These are phyloP conservation scores for Populus hybrid DNA, from an alignment of 441 rosid genomes.

Conservation along the genomic window DNA sequence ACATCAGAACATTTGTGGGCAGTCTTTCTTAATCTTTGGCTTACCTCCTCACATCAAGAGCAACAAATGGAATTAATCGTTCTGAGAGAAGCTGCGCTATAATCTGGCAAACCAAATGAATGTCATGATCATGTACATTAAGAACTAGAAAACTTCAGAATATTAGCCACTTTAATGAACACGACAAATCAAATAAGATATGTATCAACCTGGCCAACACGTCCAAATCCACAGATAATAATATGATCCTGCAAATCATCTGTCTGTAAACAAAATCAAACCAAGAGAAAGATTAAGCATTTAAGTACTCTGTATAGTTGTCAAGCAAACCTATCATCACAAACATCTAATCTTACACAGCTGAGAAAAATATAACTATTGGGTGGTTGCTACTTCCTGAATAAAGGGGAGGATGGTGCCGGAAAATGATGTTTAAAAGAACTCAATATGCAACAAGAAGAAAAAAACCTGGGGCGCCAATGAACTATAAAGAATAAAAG, in stretches of 20 bases:
- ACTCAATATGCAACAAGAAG: not conserved
- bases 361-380: not conserved
- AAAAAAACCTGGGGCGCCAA: not conserved
- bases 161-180: not conserved
- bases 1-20: not conserved
- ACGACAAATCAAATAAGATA: slow-evolving; percentile 10
- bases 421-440: not conserved
- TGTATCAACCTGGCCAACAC: slow-evolving; percentile 87
- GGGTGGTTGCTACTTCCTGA: slow-evolving; percentile 2
- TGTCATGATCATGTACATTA: slow-evolving; percentile 10
- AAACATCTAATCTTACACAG: not conserved
- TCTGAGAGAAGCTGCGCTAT: slow-evolving; percentile 99
- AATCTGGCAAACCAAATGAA: slow-evolving; percentile 50
- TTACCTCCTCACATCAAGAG: slow-evolving; percentile 96
- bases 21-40: not conserved
- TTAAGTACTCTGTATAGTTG: not conserved
- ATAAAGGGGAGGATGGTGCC: not conserved
- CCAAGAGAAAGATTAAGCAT: slow-evolving; percentile 19
- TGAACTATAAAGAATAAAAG: not conserved
- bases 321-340: not conserved
- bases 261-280: slow-evolving; percentile 53
- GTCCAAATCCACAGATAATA: slow-evolving; percentile 96
- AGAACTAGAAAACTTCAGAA: slow-evolving; percentile 1
- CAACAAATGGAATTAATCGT: slow-evolving; percentile 94
- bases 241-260: slow-evolving; percentile 98